These are phyloP conservation scores for Apiotrichum gracile DNA, from an alignment of 1,284 basidiomycete genomes.

Conservation along the genomic window DNA sequence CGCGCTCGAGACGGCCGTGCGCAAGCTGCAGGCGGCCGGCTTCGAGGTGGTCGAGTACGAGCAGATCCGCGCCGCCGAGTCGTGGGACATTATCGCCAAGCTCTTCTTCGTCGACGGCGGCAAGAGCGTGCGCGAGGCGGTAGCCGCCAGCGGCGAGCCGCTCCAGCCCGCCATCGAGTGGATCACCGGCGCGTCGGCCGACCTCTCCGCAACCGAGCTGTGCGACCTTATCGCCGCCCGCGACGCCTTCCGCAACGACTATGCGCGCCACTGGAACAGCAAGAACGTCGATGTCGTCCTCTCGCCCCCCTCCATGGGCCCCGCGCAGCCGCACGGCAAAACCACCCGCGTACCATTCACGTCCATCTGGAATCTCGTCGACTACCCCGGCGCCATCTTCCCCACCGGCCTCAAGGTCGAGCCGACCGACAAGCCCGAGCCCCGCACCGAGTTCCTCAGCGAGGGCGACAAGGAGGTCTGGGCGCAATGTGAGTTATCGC, in stretches of 20 bases:
- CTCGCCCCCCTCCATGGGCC: conserved; percentile 22
- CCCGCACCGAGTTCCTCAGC: conserved; percentile 52
- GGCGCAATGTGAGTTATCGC: conserved; percentile 52
- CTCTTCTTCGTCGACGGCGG: conserved; percentile 42
- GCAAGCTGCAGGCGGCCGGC: conserved; percentile 22
- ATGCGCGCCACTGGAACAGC: conserved; percentile 23
- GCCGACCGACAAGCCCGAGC: no score
- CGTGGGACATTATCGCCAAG: conserved; percentile 27
- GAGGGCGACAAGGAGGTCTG: conserved; percentile 51
- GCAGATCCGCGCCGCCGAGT: conserved; percentile 18
- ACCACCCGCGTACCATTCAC: conserved; percentile 51
- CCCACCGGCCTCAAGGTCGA: conserved; percentile 52
- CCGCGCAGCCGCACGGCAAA: conserved; percentile 22
- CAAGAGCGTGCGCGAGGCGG: conserved; percentile 12
- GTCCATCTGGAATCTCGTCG: conserved; percentile 59
- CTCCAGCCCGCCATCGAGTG: conserved; percentile 35
- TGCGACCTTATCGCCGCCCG: conserved; percentile 25
- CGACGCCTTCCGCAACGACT: conserved; percentile 27
- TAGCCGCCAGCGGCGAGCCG: conserved; percentile 30
- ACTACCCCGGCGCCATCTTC: conserved; percentile 59
- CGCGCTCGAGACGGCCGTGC: conserved; percentile 34
- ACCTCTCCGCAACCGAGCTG: conserved; percentile 11
- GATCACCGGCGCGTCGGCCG: conserved; percentile 19
- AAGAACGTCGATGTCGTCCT: conserved; percentile 33
- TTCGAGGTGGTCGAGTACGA: conserved; percentile 31